Evolutionary conservation across 2,329 filamentous ascomycete genomes (phyloP).

Genomic region (Iodosphaeria phyllophila): DNA sequence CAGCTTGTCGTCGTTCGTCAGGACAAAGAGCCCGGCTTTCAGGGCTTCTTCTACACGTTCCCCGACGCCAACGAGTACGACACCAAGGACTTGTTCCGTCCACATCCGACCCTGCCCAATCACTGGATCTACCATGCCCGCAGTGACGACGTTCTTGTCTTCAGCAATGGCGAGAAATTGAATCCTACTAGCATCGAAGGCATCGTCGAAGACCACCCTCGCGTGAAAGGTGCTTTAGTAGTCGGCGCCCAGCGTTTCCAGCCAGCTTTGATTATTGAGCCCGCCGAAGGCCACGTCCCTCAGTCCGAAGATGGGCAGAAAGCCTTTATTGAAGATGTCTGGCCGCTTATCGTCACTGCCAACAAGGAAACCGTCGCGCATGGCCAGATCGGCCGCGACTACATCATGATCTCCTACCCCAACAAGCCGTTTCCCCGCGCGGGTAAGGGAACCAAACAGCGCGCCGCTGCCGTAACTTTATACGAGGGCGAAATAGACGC

Average conservation of each 20-base stretch:
- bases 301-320: slow-evolving; percentile 9
- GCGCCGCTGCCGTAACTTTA: slow-evolving; percentile 16
- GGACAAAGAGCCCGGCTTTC: slow-evolving; percentile 5
- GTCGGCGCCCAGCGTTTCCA: slow-evolving; percentile 27
- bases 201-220: slow-evolving; percentile 17
- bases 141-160: slow-evolving; percentile 27
- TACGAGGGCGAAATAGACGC: slow-evolving; percentile 24
- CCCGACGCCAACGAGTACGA: slow-evolving; percentile 20
- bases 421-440: slow-evolving; percentile 23
- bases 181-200: slow-evolving; percentile 26
- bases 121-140: slow-evolving; percentile 19
- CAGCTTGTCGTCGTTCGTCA: slow-evolving; percentile 12
- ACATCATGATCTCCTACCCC: slow-evolving; percentile 19
- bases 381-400: slow-evolving; percentile 21
- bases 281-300: slow-evolving; percentile 12
- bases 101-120: slow-evolving; percentile 17
- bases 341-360: slow-evolving; percentile 21
- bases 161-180: slow-evolving; percentile 30
- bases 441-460: slow-evolving; percentile 26
- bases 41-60: slow-evolving; percentile 21
- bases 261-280: slow-evolving; percentile 27
- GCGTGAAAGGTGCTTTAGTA: slow-evolving; percentile 22
- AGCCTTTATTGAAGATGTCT: slow-evolving; percentile 21
- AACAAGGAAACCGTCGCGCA: slow-evolving; percentile 25
- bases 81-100: slow-evolving; percentile 24